Evolutionary conservation across 2,329 filamentous ascomycete genomes (phyloP).

Genomic region (Trichoderma simmonsii): DNA sequence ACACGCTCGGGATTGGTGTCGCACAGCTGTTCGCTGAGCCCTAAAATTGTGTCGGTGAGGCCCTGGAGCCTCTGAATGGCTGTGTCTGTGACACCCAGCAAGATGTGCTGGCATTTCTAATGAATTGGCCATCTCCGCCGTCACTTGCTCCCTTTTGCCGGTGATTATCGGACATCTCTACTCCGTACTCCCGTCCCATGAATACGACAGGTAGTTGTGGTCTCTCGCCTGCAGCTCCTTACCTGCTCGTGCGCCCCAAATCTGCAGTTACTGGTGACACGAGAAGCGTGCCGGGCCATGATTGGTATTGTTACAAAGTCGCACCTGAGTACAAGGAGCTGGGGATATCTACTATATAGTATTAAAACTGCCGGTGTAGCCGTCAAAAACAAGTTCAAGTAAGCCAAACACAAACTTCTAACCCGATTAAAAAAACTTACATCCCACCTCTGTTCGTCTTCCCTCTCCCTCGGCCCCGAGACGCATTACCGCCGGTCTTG

Average conservation of each 20-base stretch:
- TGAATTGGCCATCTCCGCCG: constrained; percentile 1
- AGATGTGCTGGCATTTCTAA: constrained; percentile 10
- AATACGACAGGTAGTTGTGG: not conserved
- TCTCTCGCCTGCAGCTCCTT: not conserved
- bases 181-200: not conserved
- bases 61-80: constrained; percentile 5
- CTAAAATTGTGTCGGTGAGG: constrained; percentile 12
- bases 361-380: not conserved
- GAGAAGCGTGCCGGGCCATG: not conserved
- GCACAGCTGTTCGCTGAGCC: constrained; percentile 5
- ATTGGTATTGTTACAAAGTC: not conserved
- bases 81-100: not conserved
- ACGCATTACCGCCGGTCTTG: constrained; percentile 3
- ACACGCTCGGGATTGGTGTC: not conserved
- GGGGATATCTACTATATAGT: not conserved
- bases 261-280: not conserved
- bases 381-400: not conserved
- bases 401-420: not conserved
- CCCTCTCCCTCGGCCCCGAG: constrained; percentile 19
- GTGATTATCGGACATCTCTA: not conserved
- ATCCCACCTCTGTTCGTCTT: constrained; percentile 8
- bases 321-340: not conserved
- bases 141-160: not conserved
- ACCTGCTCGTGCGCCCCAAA: not conserved
- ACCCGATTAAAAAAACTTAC: not conserved